Evolutionary conservation across 2,329 filamentous ascomycete species (phyloP), one percentile per base, ranked within the genome.

Genomic region (Ilyonectria destructans): DNA sequence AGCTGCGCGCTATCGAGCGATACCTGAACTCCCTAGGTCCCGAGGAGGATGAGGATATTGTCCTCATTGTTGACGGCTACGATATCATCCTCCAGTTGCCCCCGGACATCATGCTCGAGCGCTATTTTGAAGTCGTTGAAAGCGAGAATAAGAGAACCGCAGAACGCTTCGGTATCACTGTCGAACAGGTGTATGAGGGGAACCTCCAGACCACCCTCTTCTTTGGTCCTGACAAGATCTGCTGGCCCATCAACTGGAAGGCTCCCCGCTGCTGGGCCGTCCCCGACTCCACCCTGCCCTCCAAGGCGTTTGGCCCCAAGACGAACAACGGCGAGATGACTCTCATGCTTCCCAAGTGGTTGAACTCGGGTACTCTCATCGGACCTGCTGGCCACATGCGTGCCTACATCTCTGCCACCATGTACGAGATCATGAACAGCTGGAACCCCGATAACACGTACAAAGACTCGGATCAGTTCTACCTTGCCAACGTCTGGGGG

Each of bases 1-100:
- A 83, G 67, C 71, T 84, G 13, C 79, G 80, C 54, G 73, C 77
- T 51, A 77, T 83, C 15, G 65, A 78, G 48, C 73, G 76, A n/a
- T 82, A 83, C 59, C 72, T 83, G 15, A 64, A 79, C 35, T 69
- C 69, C 17, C 71, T 82, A 3, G 63, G 66, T 9, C 35, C 60
- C 2, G 73, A 69, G 9, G 74, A 80, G 5, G 78, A 90, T 64
- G 82, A 88, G 21, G 91, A 93, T 75, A 79, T 93, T 31, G 85
- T 92, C 8, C 79, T 92, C 65, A 83, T 92, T 54, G 84, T 90
- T 6, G 90, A 93, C 75, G 89, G 87, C 1, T 86, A 89, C 76
- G 89, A 92, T 66, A 84, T 89, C 1, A 89, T 90, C 81, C 89
- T 92, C 67, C 91, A 93, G 77, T 81, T 93, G 2, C 89, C 90